These are phyloP conservation scores for Lablab purpureus DNA, from an alignment of 306 rosid genomes.

Conservation along the genomic window DNA sequence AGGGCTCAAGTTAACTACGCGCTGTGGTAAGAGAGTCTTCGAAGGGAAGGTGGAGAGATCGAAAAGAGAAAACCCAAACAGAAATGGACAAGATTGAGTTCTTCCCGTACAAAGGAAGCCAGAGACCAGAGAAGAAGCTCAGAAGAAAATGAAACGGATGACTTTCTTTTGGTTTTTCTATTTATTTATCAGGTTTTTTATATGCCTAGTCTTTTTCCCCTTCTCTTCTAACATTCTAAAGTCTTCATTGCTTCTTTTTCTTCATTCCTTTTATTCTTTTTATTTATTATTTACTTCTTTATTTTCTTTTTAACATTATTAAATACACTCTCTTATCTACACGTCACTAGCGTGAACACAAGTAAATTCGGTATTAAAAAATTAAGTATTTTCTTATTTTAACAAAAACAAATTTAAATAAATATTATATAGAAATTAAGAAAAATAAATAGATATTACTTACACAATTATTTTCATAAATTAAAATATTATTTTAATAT, in stretches of 20 bases:
- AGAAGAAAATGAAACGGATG: constrained; percentile 43
- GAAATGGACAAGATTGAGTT: constrained; percentile 52
- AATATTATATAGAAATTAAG: no score
- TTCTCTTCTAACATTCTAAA: constrained; percentile 38
- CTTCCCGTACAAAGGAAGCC: constrained; percentile 50
- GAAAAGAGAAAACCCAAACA: constrained; percentile 42
- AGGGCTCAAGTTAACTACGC: neutral
- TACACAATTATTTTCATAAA: no score
- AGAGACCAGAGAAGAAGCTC: constrained; percentile 38
- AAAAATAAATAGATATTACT: no score
- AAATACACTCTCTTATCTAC: no score
- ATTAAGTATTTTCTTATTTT: no score
- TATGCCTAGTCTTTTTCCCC: constrained; percentile 30
- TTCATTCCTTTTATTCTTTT: neutral
- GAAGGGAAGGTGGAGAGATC: constrained; percentile 46
- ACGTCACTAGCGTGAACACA: no score
- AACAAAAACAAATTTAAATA: no score
- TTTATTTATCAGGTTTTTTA: neutral
- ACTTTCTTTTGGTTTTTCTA: constrained; percentile 51
- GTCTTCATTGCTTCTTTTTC: constrained; percentile 29
- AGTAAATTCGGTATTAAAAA: no score
- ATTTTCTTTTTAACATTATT: no score
- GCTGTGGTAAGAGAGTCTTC: neutral
- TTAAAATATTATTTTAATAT: no score
- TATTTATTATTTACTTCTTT: neutral